A percentile compares a stretch with the other conserved stretches of the same genome.
These are phyloP conservation scores for Cadophora luteo-olivacea DNA, from an alignment of 2,329 filamentous ascomycete species.

Conservation along the genomic window DNA sequence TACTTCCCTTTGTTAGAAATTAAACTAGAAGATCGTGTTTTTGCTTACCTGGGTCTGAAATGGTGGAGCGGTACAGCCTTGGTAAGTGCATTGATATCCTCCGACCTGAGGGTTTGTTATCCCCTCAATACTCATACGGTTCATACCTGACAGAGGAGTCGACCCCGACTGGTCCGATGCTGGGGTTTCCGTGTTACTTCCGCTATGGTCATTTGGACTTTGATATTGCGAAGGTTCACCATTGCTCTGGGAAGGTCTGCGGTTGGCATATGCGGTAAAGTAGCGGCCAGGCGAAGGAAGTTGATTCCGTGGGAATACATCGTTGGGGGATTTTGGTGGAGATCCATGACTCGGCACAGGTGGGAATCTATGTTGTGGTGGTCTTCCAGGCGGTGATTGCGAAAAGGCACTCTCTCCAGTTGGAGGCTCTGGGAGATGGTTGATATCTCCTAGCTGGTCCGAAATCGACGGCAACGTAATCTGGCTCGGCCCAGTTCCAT, in stretches of 20 bases:
- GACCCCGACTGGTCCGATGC: slow-evolving; percentile 53
- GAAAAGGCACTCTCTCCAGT: slow-evolving; percentile 36
- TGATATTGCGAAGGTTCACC: slow-evolving; percentile 34
- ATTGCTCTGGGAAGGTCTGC: slow-evolving; percentile 40
- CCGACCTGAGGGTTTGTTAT: slow-evolving; percentile 61
- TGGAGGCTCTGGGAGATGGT: slow-evolving; percentile 37
- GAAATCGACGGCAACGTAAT: slow-evolving; percentile 43
- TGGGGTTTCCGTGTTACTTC: slow-evolving; percentile 52
- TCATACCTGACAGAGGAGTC: slow-evolving; percentile 53
- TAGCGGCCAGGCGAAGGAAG: slow-evolving; percentile 46
- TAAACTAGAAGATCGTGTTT: not conserved
- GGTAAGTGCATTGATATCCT: slow-evolving; percentile 63
- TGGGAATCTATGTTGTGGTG: slow-evolving; percentile 35
- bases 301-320: slow-evolving; percentile 49
- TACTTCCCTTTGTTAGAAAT: slow-evolving; percentile 50
- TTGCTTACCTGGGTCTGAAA: slow-evolving; percentile 73
- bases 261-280: slow-evolving; percentile 32
- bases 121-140: slow-evolving; percentile 65
- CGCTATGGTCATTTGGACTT: slow-evolving; percentile 39
- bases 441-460: slow-evolving; percentile 41
- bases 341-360: slow-evolving; percentile 38
- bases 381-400: slow-evolving; percentile 41
- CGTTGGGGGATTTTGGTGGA: slow-evolving; percentile 42
- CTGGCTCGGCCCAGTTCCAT: slow-evolving; percentile 35
- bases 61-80: slow-evolving; percentile 72